Conservation (phyloP, 208 protist genomes). For the Trypanosoma cruzi region DNA sequence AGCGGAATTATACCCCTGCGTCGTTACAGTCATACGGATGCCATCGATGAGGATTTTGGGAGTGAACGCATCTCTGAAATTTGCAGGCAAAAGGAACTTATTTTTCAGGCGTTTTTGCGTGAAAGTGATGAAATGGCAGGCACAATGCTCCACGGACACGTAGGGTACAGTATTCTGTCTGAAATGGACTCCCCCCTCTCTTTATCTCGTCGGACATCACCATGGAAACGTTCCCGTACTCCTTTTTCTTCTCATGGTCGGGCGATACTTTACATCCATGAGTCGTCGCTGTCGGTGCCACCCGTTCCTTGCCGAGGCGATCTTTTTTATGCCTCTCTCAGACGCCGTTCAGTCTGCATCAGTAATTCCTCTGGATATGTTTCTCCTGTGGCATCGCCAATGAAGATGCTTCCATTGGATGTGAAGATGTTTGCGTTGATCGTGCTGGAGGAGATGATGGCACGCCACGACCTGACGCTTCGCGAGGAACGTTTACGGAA, state of each 20-base stretch:
- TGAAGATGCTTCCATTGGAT: background rate
- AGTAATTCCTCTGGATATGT: background rate
- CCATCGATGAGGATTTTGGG: slow-evolving; percentile 10
- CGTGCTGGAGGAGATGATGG: slow-evolving; percentile 28
- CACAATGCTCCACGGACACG: background rate
- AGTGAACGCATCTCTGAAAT: slow-evolving; percentile 8
- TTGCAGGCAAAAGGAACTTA: slow-evolving; percentile 13
- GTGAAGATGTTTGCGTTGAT: background rate
- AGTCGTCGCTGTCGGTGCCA: background rate
- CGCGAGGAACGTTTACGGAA: slow-evolving; percentile 19
- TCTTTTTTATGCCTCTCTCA: slow-evolving; percentile 19
- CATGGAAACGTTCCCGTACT: background rate
- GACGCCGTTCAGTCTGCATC: background rate
- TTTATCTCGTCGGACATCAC: background rate
- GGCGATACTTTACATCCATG: slow-evolving; percentile 10
- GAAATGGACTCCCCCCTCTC: background rate
- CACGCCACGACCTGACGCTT: slow-evolving; percentile 18
- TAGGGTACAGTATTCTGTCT: background rate
- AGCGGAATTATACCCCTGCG: background rate
- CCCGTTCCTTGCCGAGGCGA: slow-evolving; percentile 20
- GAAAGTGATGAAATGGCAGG: slow-evolving; percentile 3
- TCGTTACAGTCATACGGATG: slow-evolving; percentile 4
- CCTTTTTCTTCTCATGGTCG: background rate
- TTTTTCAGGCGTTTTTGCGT: background rate
- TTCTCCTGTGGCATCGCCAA: background rate